These are phyloP conservation scores for Cenchrus americanus DNA, from an alignment of 176 grass and related monocot species.

Conservation along the genomic window DNA sequence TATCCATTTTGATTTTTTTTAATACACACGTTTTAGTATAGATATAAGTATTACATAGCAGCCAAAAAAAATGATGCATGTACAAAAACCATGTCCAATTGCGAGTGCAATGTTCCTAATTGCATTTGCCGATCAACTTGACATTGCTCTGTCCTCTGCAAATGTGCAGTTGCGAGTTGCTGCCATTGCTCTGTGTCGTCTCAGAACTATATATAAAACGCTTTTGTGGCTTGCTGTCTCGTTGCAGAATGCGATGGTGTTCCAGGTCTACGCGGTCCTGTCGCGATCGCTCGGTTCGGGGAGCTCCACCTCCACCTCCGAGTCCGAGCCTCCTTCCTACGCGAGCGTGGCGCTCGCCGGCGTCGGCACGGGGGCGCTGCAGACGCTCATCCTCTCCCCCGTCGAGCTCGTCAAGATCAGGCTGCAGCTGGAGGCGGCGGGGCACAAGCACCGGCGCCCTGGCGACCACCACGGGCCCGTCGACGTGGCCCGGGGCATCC, in stretches of 20 bases:
- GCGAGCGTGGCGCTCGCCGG: slow-evolving; percentile 75
- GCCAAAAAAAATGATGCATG: too few relatives aligned
- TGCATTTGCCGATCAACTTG: too few relatives aligned
- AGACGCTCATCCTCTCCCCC: slow-evolving; percentile 79
- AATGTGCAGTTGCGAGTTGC: too few relatives aligned
- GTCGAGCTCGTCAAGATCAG: slow-evolving; percentile 93
- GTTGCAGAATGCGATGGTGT: slow-evolving; percentile 88
- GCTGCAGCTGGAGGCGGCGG: slow-evolving; percentile 63
- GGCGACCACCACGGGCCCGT: slow-evolving; percentile 49
- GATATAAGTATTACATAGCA: too few relatives aligned
- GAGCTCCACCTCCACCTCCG: slow-evolving; percentile 9
- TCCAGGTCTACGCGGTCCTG: slow-evolving; percentile 87
- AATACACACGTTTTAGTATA: too few relatives aligned
- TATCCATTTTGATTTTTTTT: too few relatives aligned
- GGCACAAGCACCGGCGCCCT: slow-evolving; percentile 5
- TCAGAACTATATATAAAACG: too few relatives aligned
- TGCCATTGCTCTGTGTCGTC: too few relatives aligned
- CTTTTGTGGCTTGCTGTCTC: too few relatives aligned
- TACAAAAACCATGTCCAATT: too few relatives aligned
- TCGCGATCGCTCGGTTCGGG: slow-evolving; percentile 56
- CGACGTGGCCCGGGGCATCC: slow-evolving; percentile 62
- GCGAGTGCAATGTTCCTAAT: too few relatives aligned
- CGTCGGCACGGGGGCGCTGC: slow-evolving; percentile 73
- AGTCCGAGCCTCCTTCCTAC: slow-evolving; percentile 67
- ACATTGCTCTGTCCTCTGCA: too few relatives aligned